Conservation (phyloP, 2,329 filamentous ascomycete species). For the Acrocalymma vagum region DNA sequence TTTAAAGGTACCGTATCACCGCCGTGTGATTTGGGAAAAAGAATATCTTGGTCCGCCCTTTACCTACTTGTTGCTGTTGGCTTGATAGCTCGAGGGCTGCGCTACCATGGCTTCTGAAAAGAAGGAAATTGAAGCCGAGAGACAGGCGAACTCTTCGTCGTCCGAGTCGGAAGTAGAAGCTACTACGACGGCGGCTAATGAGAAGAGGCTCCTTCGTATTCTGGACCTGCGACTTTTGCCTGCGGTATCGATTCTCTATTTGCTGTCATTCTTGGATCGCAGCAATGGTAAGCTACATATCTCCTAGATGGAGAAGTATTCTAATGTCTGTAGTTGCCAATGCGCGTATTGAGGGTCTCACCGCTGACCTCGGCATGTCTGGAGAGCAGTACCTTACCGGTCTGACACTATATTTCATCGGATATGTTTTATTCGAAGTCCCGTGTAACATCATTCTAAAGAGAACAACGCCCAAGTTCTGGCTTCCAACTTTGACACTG, state of each 20-base stretch:
- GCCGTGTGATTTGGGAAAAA: background rate
- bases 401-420: constrained; percentile 71
- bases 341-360: constrained; percentile 51
- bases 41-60: background rate
- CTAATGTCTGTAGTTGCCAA: constrained; percentile 50
- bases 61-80: constrained; percentile 1
- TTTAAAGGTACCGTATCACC: constrained; percentile 14
- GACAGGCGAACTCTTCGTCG: constrained; percentile 25
- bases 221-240: constrained; percentile 55
- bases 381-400: constrained; percentile 68
- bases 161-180: constrained; percentile 37
- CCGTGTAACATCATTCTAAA: constrained; percentile 71
- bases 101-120: constrained; percentile 35
- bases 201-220: constrained; percentile 67
- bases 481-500: constrained; percentile 58
- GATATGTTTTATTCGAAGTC: constrained; percentile 60
- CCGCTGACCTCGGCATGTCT: constrained; percentile 40
- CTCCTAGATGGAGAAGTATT: background rate
- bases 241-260: constrained; percentile 52
- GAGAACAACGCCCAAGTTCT: constrained; percentile 62
- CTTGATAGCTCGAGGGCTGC: background rate
- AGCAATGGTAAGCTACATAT: constrained; percentile 38
- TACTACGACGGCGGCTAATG: constrained; percentile 52
- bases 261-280: constrained; percentile 48
- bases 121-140: constrained; percentile 18